Conservation (phyloP, 2,329 filamentous ascomycete genomes). For the Cladosporium oxysporum region DNA sequence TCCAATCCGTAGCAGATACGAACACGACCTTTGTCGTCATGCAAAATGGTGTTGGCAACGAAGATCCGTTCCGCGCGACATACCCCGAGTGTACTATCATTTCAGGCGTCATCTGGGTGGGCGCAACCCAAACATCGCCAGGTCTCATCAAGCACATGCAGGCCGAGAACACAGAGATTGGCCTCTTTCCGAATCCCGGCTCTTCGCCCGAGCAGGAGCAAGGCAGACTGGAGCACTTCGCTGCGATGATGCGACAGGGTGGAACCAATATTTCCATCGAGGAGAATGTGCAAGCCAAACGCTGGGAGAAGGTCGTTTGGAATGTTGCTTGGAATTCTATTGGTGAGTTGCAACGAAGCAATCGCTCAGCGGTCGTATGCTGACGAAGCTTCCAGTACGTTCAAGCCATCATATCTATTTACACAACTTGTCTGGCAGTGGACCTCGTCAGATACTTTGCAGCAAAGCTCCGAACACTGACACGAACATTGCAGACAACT, state of each 20-base stretch:
- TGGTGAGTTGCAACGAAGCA: not conserved
- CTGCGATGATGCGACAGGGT: constrained; percentile 44
- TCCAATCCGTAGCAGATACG: constrained; percentile 42
- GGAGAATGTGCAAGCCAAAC: constrained; percentile 56
- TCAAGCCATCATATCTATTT: not conserved
- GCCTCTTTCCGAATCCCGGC: constrained; percentile 49
- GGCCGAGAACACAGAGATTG: constrained; percentile 58
- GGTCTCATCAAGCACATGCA: constrained; percentile 54
- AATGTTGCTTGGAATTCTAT: constrained; percentile 64
- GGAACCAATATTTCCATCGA: constrained; percentile 52
- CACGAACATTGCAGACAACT: constrained; percentile 34
- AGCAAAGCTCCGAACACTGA: not conserved
- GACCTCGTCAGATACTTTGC: not conserved
- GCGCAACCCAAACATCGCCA: constrained; percentile 52
- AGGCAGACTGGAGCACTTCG: constrained; percentile 44
- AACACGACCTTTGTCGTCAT: constrained; percentile 60
- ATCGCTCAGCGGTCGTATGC: not conserved
- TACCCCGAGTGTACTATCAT: constrained; percentile 58
- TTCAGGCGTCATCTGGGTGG: constrained; percentile 58
- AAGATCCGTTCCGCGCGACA: constrained; percentile 52
- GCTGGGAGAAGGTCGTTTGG: constrained; percentile 63
- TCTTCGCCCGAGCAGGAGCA: constrained; percentile 38
- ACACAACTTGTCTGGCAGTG: not conserved
- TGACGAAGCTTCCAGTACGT: not conserved
- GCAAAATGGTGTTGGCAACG: constrained; percentile 65